phyloP scores from a whole-genome alignment of 2,329 filamentous ascomycete genomes.

The Ascochyta clinopodiicola region DNA sequence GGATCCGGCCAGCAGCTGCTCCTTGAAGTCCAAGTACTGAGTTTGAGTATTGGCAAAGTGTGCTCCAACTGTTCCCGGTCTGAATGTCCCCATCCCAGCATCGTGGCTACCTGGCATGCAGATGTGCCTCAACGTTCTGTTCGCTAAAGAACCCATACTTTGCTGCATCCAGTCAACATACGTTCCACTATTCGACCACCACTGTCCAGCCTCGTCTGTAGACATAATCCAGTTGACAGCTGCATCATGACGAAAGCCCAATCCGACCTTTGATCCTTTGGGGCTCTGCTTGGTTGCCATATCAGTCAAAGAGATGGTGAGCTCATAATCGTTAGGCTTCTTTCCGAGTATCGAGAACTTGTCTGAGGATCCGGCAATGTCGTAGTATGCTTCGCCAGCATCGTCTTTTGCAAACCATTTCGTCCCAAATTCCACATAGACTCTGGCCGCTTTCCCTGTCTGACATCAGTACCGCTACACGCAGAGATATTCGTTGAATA shows the following conservation, averaged over 20 bases:
- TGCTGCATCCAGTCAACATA: constrained; percentile 52
- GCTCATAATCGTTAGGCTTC: constrained; percentile 39
- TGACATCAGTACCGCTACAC: not conserved
- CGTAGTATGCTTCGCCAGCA: constrained; percentile 46
- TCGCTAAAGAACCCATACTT: constrained; percentile 46
- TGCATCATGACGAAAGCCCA: constrained; percentile 47
- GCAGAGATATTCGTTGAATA: not conserved
- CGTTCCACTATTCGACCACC: constrained; percentile 46
- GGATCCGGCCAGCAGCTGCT: constrained; percentile 55
- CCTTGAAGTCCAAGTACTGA: constrained; percentile 54
- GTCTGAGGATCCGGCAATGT: constrained; percentile 35
- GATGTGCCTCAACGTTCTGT: constrained; percentile 54
- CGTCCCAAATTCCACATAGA: constrained; percentile 42
- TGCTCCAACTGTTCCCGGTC: constrained; percentile 48
- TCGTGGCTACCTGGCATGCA: constrained; percentile 59
- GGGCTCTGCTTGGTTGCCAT: constrained; percentile 44
- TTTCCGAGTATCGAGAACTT: constrained; percentile 42
- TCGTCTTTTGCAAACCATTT: constrained; percentile 40
- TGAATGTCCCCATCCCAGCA: constrained; percentile 57
- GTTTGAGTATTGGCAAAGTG: constrained; percentile 54
- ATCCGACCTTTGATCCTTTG: constrained; percentile 37
- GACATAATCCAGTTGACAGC: constrained; percentile 49
- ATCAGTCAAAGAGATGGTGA: constrained; percentile 40
- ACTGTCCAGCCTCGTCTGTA: constrained; percentile 42
- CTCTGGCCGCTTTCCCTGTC: constrained; percentile 36